Percentiles rank a stretch among this genome's conserved stretches.
Evolutionary conservation across 2,329 filamentous ascomycete species (phyloP).

Genomic region (Balansia obtecta): DNA sequence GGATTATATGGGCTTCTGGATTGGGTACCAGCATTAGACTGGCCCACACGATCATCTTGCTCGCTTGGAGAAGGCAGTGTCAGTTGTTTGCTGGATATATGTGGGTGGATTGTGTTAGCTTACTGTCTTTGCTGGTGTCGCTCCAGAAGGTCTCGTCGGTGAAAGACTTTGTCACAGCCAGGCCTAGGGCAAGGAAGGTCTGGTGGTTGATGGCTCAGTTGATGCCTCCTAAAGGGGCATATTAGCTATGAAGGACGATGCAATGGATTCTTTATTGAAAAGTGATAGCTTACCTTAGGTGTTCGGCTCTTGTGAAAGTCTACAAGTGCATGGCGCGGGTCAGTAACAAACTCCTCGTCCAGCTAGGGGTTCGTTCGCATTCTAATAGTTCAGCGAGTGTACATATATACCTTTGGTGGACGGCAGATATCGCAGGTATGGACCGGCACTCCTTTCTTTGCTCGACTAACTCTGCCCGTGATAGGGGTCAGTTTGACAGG

Average conservation of each 20-base stretch:
- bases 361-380: not conserved
- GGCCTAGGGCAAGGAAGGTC: conserved; percentile 36
- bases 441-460: conserved; percentile 47
- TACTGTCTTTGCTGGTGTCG: conserved; percentile 36
- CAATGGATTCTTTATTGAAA: conserved; percentile 5
- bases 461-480: conserved; percentile 42
- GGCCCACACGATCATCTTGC: conserved; percentile 12
- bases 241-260: conserved; percentile 13
- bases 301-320: conserved; percentile 52
- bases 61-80: conserved; percentile 6
- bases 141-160: conserved; percentile 46
- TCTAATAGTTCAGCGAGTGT: conserved; percentile 2
- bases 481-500: conserved; percentile 42
- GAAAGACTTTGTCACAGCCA: conserved; percentile 44
- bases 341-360: not conserved
- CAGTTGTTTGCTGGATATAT: not conserved
- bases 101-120: conserved; percentile 5
- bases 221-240: conserved; percentile 36
- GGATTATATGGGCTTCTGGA: conserved; percentile 1
- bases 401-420: conserved; percentile 33
- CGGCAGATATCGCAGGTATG: conserved; percentile 41
- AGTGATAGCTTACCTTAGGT: conserved; percentile 36
- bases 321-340: conserved; percentile 14
- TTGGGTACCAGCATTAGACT: not conserved
- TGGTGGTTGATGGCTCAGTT: conserved; percentile 45